phyloP scores from a whole-genome alignment of 805 yeast species.

The Kazachstania bromeliacearum region DNA sequence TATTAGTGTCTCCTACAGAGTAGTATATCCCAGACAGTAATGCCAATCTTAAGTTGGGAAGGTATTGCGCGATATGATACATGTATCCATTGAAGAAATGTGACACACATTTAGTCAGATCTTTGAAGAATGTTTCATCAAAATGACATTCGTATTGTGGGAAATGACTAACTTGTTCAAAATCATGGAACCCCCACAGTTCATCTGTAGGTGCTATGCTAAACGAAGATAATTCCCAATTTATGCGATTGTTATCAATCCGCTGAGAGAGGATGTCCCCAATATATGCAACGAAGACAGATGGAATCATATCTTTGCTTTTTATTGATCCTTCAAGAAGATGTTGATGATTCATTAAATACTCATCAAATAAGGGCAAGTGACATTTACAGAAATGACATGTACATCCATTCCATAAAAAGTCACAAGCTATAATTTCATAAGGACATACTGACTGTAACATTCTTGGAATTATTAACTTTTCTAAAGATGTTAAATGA shows the following conservation, averaged over 20 bases:
- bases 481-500: conserved; percentile 32
- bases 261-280: conserved; percentile 37
- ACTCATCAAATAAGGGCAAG: conserved; percentile 47
- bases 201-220: conserved; percentile 27
- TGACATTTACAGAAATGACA: conserved; percentile 47
- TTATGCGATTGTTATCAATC: conserved; percentile 10
- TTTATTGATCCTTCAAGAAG: conserved; percentile 37
- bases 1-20: conserved; percentile 1
- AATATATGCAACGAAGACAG: conserved; percentile 45
- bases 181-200: conserved; percentile 44
- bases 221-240: conserved; percentile 28
- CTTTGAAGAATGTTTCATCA: conserved; percentile 36
- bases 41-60: conserved; percentile 31
- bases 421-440: conserved; percentile 59
- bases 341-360: conserved; percentile 54
- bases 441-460: conserved; percentile 54
- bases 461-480: conserved; percentile 48
- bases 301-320: conserved; percentile 53
- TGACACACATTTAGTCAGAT: conserved; percentile 33
- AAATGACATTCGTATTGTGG: conserved; percentile 34
- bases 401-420: conserved; percentile 71
- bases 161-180: conserved; percentile 34
- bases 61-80: conserved; percentile 23
- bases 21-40: conserved; percentile 38
- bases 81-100: conserved; percentile 42